A percentile compares a stretch with the other conserved stretches of the same genome.
Evolutionary conservation across 2,329 filamentous ascomycete genomes (phyloP).

Genomic region (Albophoma yamanashiensis): DNA sequence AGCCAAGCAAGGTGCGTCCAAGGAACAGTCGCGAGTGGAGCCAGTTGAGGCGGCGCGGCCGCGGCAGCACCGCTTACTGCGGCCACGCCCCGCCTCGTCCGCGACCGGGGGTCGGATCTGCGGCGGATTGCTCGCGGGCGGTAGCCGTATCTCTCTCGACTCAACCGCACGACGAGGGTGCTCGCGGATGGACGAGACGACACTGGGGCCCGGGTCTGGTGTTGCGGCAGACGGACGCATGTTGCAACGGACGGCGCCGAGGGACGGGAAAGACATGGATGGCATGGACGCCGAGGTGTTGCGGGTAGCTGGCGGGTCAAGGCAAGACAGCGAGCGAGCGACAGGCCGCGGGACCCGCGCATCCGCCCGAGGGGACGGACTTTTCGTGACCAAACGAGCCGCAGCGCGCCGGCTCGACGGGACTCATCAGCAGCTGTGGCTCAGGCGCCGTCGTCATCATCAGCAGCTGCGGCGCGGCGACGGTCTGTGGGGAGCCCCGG

Average conservation of each 20-base stretch:
- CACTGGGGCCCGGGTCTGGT: too few species aligned
- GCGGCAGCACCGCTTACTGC: slow-evolving; percentile 13
- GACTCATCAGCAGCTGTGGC: neutral
- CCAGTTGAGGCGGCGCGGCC: neutral
- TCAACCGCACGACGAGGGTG: neutral
- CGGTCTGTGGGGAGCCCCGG: neutral
- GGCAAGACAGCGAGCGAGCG: neutral
- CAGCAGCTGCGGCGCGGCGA: neutral
- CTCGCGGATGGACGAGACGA: neutral
- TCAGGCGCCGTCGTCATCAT: neutral
- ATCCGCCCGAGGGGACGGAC: neutral
- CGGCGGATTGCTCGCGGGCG: neutral
- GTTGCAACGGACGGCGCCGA: neutral
- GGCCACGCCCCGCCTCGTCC: slow-evolving; percentile 7
- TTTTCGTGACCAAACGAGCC: neutral
- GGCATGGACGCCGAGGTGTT: neutral
- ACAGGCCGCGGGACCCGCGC: neutral
- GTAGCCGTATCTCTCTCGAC: neutral
- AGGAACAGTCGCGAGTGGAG: neutral
- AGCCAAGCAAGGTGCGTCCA: neutral
- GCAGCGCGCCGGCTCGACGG: neutral
- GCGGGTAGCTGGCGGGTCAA: neutral
- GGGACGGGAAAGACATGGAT: neutral
- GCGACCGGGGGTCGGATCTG: neutral
- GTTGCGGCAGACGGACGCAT: neutral